phyloP scores from a whole-genome alignment of 164 flowering plant species.

The Berberis thunbergii region DNA sequence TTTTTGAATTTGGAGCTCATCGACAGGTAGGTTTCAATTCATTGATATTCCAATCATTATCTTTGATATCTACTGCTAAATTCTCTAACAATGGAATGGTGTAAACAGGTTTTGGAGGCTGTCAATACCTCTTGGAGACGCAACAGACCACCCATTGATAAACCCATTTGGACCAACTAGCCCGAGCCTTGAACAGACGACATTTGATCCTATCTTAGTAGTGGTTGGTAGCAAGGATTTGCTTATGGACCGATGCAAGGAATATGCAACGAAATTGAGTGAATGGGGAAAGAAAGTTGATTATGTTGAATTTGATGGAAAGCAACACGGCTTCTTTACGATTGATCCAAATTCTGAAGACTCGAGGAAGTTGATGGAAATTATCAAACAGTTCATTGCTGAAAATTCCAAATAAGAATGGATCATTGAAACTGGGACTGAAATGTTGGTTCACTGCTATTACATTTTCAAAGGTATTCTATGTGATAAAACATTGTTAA shows the following conservation, averaged over 20 bases:
- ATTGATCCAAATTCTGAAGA: conserved; percentile 39
- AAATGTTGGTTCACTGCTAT: not conserved
- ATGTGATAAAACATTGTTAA: no score
- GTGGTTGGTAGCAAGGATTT: conserved; percentile 50
- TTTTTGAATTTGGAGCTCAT: conserved; percentile 52
- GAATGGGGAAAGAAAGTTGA: conserved; percentile 49
- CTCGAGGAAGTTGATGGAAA: conserved; percentile 31
- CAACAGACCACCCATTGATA: conserved; percentile 53
- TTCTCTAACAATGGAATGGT: not conserved
- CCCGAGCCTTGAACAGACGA: conserved; percentile 25
- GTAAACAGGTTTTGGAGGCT: conserved; percentile 62
- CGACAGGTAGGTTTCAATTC: conserved; percentile 33
- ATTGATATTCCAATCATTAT: no score
- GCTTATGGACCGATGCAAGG: conserved; percentile 45
- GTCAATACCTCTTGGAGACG: conserved; percentile 49
- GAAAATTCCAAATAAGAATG: conserved; percentile 17
- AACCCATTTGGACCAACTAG: conserved; percentile 63
- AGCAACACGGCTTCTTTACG: conserved; percentile 71
- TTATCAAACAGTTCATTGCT: conserved; percentile 39
- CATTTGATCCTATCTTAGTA: conserved; percentile 54
- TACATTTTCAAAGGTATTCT: no score
- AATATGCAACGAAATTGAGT: conserved; percentile 38
- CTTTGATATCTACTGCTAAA: no score
- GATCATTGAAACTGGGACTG: not conserved
- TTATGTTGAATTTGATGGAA: conserved; percentile 53